phyloP scores from a whole-genome alignment of 1,284 basidiomycete species.

The Apiotrichum sp. region DNA sequence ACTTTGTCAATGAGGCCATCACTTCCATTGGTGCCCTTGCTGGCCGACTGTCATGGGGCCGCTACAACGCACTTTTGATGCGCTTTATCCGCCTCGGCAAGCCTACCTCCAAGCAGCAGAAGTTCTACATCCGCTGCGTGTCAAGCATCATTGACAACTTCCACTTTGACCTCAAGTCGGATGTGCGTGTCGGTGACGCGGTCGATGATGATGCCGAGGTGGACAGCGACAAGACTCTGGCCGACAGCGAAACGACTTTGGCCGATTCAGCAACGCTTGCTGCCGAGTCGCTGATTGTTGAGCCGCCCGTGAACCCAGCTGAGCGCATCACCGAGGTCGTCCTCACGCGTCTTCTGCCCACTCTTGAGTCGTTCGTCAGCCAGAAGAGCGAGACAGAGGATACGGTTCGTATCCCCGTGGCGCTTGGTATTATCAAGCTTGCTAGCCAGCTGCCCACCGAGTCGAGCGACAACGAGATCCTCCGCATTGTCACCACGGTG shows the following conservation, averaged over 20 bases:
- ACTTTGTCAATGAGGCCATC: conserved; percentile 87
- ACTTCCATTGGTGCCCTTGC: conserved; percentile 68
- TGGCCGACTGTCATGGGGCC: conserved; percentile 70
- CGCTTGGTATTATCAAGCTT: conserved; percentile 80
- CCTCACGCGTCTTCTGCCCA: conserved; percentile 66
- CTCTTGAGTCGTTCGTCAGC: conserved; percentile 69
- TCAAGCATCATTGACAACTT: conserved; percentile 86
- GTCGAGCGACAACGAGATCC: conserved; percentile 65
- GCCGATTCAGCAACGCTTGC: conserved; percentile 9
- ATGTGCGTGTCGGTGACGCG: conserved; percentile 24
- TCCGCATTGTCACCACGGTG: conserved; percentile 73
- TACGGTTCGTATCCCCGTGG: conserved; percentile 75
- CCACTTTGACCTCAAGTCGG: conserved; percentile 70
- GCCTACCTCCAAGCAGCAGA: conserved; percentile 66
- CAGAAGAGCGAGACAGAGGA: conserved; percentile 72
- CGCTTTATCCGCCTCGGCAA: conserved; percentile 73
- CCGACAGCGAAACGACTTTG: conserved; percentile 35
- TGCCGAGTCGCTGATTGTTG: conserved; percentile 13
- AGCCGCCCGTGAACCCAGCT: conserved; percentile 17
- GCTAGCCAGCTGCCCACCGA: conserved; percentile 72
- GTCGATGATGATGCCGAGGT: conserved; percentile 33
- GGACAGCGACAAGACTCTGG: conserved; percentile 36
- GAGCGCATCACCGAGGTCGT: conserved; percentile 67
- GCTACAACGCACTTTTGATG: conserved; percentile 75
- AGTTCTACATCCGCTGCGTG: conserved; percentile 77